phyloP scores from a whole-genome alignment of 2,329 filamentous ascomycete genomes.

The Boeremia exigua region DNA sequence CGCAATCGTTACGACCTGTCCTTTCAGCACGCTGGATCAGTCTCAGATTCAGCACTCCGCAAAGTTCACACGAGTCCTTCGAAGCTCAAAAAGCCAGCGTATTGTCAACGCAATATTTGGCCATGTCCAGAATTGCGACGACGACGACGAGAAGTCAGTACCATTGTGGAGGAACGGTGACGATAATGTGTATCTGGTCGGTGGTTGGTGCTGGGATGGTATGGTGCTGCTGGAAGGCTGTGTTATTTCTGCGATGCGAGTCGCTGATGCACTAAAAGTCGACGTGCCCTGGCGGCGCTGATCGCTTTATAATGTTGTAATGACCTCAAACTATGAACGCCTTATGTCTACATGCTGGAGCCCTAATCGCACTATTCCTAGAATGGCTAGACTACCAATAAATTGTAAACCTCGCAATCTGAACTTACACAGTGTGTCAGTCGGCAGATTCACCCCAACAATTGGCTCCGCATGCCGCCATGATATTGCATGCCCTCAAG shows the following conservation, averaged over 20 bases:
- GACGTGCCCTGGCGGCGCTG: constrained; percentile 39
- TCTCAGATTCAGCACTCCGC: constrained; percentile 54
- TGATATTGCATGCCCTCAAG: no score
- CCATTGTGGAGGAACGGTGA: constrained; percentile 60
- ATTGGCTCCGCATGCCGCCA: no score
- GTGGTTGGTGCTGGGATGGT: constrained; percentile 70
- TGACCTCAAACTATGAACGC: not conserved
- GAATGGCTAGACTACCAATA: not conserved
- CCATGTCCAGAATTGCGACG: constrained; percentile 3
- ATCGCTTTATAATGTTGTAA: not conserved
- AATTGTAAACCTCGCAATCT: not conserved
- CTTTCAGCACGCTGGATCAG: constrained; percentile 50
- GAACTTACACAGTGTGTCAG: not conserved
- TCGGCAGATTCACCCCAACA: no score
- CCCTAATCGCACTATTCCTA: not conserved
- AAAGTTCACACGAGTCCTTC: constrained; percentile 60
- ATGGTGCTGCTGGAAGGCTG: constrained; percentile 69
- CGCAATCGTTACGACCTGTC: constrained; percentile 61
- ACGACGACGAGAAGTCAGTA: constrained; percentile 26
- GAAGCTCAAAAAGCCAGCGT: constrained; percentile 56
- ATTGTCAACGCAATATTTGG: constrained; percentile 57
- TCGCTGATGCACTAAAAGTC: constrained; percentile 61
- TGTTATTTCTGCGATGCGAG: constrained; percentile 63
- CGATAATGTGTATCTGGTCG: constrained; percentile 61
- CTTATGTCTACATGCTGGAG: not conserved